Conservation (phyloP, 768 basidiomycete genomes). For the Suillus sp. region DNA sequence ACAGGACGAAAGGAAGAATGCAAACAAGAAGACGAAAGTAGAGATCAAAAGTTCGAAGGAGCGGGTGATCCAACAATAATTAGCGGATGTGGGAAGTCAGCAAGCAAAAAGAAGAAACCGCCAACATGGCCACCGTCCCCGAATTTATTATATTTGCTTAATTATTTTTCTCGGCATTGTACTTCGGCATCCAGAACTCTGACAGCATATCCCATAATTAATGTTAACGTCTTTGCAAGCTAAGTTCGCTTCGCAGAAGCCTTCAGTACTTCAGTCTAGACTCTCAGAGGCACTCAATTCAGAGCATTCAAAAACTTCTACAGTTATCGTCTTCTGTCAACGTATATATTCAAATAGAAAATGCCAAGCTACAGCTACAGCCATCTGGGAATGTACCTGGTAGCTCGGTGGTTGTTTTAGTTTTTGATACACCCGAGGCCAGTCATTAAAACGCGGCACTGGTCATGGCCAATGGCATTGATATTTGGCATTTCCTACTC, state of each 20-base stretch:
- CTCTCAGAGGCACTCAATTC: background rate
- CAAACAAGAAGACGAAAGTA: conserved; percentile 15
- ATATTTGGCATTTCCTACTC: background rate
- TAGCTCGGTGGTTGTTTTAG: conserved; percentile 1
- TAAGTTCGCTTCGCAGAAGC: background rate
- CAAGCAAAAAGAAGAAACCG: conserved; percentile 20
- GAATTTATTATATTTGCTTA: conserved; percentile 18
- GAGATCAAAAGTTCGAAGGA: conserved; percentile 21
- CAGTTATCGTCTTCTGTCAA: background rate
- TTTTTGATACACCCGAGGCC: background rate
- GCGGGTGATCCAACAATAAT: conserved; percentile 27
- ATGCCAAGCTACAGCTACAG: background rate
- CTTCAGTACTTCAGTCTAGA: background rate
- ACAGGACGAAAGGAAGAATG: conserved; percentile 14
- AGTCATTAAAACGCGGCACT: background rate
- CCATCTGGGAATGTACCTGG: conserved; percentile 7
- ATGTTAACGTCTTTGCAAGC: background rate
- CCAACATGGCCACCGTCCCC: conserved; percentile 13
- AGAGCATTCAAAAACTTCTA: background rate
- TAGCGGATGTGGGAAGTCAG: conserved; percentile 26
- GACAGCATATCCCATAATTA: background rate
- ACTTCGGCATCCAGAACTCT: conserved; percentile 21
- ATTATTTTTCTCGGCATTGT: conserved; percentile 13
- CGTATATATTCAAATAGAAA: background rate
- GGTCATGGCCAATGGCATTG: conserved; percentile 1